Base-by-base conservation (phyloP, 805 yeast species). In the Saccharomyces cerevisiae region DNA sequence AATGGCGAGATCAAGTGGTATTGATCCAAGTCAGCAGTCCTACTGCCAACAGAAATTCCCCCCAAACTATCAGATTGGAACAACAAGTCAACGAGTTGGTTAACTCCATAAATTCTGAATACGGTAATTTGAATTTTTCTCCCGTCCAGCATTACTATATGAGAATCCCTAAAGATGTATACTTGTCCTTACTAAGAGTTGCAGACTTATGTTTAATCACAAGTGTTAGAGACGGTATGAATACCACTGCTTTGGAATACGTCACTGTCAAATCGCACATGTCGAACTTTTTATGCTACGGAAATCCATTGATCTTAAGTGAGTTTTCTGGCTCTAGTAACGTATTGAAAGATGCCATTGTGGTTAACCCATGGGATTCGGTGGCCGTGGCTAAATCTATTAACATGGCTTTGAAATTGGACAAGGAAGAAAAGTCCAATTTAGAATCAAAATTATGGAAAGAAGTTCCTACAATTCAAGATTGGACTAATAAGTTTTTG, bases 331-430 rank as follows among this genome's bases (percentile, higher is more conserved):
- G 99, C 48, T 84, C 95, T 2, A 81, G 89, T 0, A 74, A 87
- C 1, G 85, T 85, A 2, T 69, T 87, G 53, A 77, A 76, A 53
- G 88, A 85, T 57, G 88, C 96, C 0, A 77, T 88, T 51, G 80
- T 86, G 59, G 94, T 94, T 36, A 94, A 94, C 62, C 99, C 99
- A 6, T 94, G 97, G 96, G 98, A 94, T 72, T 79, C 95, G 0
- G 92, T 89, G 27, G 96, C 96, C 1, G 92, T 92, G 41, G 92
- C 99, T 1, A 86, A 82, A 62, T 79, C 90, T 6, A 86, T 95
- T 53, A 76, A 90, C 67, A 82, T 80, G 51, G 79, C 90, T 50
- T 76, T 94, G 22, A 61, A 69, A 24, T 76, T 87, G 81, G 62
- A 81, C 1, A 69, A 69, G 2, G 78, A 72, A 8, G 75, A 76